Conservation (phyloP, 2,329 filamentous ascomycete genomes). For the Fusarium sp. region DNA sequence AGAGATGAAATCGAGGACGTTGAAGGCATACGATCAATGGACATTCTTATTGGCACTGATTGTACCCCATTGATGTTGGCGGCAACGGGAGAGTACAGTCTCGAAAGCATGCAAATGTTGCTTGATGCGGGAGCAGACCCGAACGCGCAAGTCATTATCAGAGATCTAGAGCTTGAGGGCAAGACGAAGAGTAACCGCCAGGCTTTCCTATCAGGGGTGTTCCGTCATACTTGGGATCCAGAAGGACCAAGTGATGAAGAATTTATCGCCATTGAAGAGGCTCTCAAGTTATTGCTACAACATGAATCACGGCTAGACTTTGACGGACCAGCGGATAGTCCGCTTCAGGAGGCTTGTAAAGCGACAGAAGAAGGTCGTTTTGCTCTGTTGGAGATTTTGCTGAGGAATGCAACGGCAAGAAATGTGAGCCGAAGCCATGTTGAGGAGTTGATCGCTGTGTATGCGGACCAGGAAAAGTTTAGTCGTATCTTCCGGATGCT, state of each 20-base stretch:
- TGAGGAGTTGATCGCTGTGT: background rate
- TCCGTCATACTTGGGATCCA: background rate
- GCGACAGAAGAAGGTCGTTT: background rate
- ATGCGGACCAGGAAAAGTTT: background rate
- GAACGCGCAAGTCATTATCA: background rate
- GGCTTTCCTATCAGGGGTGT: constrained; percentile 12
- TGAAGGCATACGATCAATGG: background rate
- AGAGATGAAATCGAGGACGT: background rate
- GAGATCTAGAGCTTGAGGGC: background rate
- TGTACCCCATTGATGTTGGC: constrained; percentile 17
- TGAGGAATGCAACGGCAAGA: background rate
- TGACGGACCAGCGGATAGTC: background rate
- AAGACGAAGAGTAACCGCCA: background rate
- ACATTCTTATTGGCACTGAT: background rate
- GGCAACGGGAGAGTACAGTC: background rate
- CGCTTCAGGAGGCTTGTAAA: constrained; percentile 7
- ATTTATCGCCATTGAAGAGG: background rate
- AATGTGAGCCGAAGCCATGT: constrained; percentile 1
- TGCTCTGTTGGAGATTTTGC: constrained; percentile 2
- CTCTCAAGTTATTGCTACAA: constrained; percentile 4
- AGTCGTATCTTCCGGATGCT: background rate
- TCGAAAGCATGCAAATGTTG: background rate
- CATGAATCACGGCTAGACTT: constrained; percentile 5
- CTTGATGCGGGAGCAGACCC: constrained; percentile 10
- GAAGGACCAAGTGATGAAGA: background rate